phyloP scores from a whole-genome alignment of 306 rosid species.

The Hylodesmum podocarpum region DNA sequence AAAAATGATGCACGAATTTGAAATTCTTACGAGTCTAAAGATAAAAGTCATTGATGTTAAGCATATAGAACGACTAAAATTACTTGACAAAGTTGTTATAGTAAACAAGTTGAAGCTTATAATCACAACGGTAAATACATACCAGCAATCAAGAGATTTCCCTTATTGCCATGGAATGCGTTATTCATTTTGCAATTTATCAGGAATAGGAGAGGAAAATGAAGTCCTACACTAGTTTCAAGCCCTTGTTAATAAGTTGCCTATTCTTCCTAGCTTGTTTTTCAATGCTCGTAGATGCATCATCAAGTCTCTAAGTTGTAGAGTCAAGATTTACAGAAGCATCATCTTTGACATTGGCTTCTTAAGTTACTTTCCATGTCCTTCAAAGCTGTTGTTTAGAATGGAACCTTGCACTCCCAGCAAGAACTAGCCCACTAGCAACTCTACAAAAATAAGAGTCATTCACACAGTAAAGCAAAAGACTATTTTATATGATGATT shows the following conservation, averaged over 20 bases:
- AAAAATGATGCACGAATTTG: too few relatives aligned
- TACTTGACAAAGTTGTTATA: slow-evolving; percentile 66
- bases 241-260: slow-evolving; percentile 52
- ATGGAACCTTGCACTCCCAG: slow-evolving; percentile 52
- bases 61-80: neutral
- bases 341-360: slow-evolving; percentile 21
- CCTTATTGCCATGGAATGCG: neutral
- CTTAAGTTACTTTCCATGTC: slow-evolving; percentile 46
- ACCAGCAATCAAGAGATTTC: slow-evolving; percentile 49
- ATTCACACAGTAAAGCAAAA: neutral
- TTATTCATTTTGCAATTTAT: neutral
- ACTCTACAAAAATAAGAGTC: slow-evolving; percentile 39
- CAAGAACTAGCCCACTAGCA: slow-evolving; percentile 60
- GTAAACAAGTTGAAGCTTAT: slow-evolving; percentile 61
- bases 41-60: neutral
- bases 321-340: slow-evolving; percentile 48
- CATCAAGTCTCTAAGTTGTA: slow-evolving; percentile 56
- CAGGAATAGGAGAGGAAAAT: neutral
- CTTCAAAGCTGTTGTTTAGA: slow-evolving; percentile 57
- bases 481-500: too few relatives aligned
- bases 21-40: neutral
- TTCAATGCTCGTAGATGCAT: slow-evolving; percentile 54
- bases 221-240: slow-evolving; percentile 55
- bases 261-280: slow-evolving; percentile 62
- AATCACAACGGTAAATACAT: slow-evolving; percentile 45